phyloP scores from a whole-genome alignment of 1,139 yeast genomes.

The Wickerhamomyces sp. region DNA sequence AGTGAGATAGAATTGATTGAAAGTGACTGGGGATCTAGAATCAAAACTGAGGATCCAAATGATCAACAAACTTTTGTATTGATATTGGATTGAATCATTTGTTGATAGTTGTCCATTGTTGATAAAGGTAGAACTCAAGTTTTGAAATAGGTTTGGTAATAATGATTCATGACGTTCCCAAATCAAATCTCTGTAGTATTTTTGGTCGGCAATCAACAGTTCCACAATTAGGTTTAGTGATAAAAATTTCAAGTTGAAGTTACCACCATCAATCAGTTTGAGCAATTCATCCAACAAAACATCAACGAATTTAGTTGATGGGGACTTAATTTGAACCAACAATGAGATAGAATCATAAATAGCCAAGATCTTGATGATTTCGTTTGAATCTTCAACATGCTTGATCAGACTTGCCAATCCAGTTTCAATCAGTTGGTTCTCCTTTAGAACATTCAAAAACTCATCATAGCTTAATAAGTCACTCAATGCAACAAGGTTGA shows the following conservation, averaged over 20 bases:
- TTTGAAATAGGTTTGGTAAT: slow-evolving; percentile 50
- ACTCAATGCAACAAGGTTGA: slow-evolving; percentile 62
- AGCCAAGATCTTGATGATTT: slow-evolving; percentile 41
- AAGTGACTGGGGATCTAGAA: slow-evolving; percentile 43
- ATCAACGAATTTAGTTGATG: neutral
- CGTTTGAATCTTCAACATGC: slow-evolving; percentile 44
- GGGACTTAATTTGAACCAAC: slow-evolving; percentile 25
- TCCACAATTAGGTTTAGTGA: slow-evolving; percentile 66
- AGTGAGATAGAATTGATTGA: slow-evolving; percentile 38
- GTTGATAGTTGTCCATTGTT: slow-evolving; percentile 24
- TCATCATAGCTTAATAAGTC: slow-evolving; percentile 42
- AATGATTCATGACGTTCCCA: slow-evolving; percentile 49
- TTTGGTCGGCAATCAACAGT: slow-evolving; percentile 44
- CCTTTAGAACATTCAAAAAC: slow-evolving; percentile 40
- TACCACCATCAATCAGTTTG: slow-evolving; percentile 32
- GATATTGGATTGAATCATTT: slow-evolving; percentile 64
- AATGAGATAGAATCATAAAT: slow-evolving; percentile 30
- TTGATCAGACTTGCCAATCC: slow-evolving; percentile 43
- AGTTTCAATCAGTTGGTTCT: slow-evolving; percentile 27
- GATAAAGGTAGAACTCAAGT: slow-evolving; percentile 30
- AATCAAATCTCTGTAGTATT: slow-evolving; percentile 53
- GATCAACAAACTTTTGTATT: slow-evolving; percentile 71
- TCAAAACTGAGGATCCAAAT: slow-evolving; percentile 86
- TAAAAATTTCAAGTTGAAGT: slow-evolving; percentile 53
- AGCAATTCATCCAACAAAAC: slow-evolving; percentile 5